These are phyloP conservation scores for Linnemannia schmuckeri DNA, from an alignment of 192 early-diverging fungal species.

Conservation along the genomic window DNA sequence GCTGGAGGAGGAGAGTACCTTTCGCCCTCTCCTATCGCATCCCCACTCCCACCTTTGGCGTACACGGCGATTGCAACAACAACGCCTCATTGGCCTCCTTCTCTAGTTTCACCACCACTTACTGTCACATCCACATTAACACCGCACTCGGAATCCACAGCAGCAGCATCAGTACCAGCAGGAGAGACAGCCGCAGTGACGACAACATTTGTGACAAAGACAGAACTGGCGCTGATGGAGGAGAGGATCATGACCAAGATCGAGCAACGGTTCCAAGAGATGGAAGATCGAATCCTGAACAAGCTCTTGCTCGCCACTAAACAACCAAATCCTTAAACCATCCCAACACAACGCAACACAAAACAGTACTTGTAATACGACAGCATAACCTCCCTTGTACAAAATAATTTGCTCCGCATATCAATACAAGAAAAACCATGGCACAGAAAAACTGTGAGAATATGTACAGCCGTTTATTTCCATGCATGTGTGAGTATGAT, in stretches of 20 bases:
- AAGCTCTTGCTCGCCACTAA: slow-evolving; percentile 6
- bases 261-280: slow-evolving; percentile 23
- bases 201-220: slow-evolving; percentile 26
- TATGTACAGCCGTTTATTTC: neutral
- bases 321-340: neutral
- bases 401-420: slow-evolving; percentile 6
- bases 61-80: neutral
- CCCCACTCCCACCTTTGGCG: neutral
- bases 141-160: neutral
- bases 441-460: neutral
- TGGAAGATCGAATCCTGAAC: slow-evolving; percentile 36
- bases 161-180: neutral
- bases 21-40: neutral
- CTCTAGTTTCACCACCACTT: neutral
- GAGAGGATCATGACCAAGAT: slow-evolving; percentile 31
- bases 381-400: neutral
- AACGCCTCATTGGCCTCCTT: neutral
- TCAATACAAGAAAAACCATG: neutral
- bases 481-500: neutral
- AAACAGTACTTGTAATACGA: neutral
- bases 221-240: slow-evolving; percentile 38
- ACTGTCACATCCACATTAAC: neutral
- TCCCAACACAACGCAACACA: neutral
- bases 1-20: neutral
- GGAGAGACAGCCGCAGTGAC: neutral